These are phyloP conservation scores for Trichomonascaceae sp. DNA, from an alignment of 1,139 yeast genomes.

Conservation along the genomic window DNA sequence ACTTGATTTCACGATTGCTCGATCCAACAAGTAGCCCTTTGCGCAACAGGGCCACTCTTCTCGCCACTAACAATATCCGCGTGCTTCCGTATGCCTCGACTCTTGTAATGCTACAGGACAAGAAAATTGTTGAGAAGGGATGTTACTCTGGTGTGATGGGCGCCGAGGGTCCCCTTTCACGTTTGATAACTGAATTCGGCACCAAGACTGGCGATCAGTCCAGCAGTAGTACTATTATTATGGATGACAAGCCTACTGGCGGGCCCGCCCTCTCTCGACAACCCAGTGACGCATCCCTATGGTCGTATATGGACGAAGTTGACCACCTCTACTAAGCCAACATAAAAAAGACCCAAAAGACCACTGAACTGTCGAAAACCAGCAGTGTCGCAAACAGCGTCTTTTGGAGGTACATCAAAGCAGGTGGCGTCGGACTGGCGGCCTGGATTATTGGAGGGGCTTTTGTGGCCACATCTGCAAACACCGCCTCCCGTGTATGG, in stretches of 20 bases:
- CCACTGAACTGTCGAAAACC: no score
- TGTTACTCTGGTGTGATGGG: slow-evolving; percentile 17
- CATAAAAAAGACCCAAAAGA: no score
- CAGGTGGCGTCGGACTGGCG: slow-evolving; percentile 50
- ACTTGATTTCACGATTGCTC: slow-evolving; percentile 44
- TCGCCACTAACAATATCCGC: slow-evolving; percentile 70
- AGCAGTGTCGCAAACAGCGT: no score
- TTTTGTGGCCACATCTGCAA: slow-evolving; percentile 35
- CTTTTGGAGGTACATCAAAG: no score
- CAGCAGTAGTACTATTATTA: slow-evolving; percentile 1
- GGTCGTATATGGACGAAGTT: slow-evolving; percentile 35
- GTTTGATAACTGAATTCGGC: slow-evolving; percentile 26
- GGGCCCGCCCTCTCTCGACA: slow-evolving; percentile 9
- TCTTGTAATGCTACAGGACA: slow-evolving; percentile 45
- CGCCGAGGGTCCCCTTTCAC: slow-evolving; percentile 15
- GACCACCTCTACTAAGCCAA: slow-evolving; percentile 7
- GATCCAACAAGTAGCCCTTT: slow-evolving; percentile 49
- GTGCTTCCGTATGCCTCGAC: slow-evolving; percentile 57
- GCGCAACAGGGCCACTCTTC: slow-evolving; percentile 54
- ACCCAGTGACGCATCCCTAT: slow-evolving; percentile 32
- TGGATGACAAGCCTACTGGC: neutral
- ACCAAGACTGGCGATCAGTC: slow-evolving; percentile 9
- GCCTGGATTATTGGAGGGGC: slow-evolving; percentile 32
- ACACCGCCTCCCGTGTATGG: slow-evolving; percentile 61
- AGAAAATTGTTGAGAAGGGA: slow-evolving; percentile 36